Evolutionary conservation across 805 yeast genomes (phyloP).

Genomic region (Candida glaebosa): DNA sequence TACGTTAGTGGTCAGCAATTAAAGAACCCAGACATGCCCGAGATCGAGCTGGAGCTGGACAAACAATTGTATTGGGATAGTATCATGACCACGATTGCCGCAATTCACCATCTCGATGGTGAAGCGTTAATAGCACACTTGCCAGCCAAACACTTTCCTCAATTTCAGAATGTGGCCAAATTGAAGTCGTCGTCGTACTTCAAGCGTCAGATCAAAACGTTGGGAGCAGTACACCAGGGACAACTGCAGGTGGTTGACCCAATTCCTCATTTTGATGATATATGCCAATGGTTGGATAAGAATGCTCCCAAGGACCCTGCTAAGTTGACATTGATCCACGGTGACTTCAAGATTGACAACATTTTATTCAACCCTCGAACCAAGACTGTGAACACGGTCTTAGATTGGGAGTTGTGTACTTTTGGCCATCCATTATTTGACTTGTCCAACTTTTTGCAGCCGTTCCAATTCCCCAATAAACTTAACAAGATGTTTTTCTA

Average conservation of each 20-base stretch:
- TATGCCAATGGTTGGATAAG: constrained; percentile 39
- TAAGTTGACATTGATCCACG: constrained; percentile 50
- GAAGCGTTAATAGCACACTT: constrained; percentile 36
- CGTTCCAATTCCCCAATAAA: constrained; percentile 43
- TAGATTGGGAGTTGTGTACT: constrained; percentile 68
- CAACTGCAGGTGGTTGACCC: constrained; percentile 40
- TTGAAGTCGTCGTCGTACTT: constrained; percentile 36
- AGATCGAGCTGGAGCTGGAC: constrained; percentile 18
- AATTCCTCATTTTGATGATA: constrained; percentile 45
- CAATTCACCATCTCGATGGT: constrained; percentile 50
- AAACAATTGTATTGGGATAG: constrained; percentile 42
- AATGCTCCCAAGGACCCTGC: constrained; percentile 48
- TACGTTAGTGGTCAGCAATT: constrained; percentile 55
- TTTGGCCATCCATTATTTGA: constrained; percentile 65
- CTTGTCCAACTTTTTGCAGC: constrained; percentile 54
- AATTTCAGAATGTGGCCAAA: constrained; percentile 24
- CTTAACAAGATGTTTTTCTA: constrained; percentile 28
- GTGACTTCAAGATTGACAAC: constrained; percentile 64
- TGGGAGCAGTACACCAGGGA: constrained; percentile 38
- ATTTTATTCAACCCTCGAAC: constrained; percentile 55
- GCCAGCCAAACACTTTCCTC: constrained; percentile 45
- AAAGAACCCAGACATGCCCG: constrained; percentile 49
- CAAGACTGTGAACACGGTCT: constrained; percentile 48
- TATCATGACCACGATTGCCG: constrained; percentile 44
- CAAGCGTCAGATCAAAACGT: constrained; percentile 49